Evolutionary conservation across 345 rosid genomes (phyloP), one percentile per base, ranked within the genome.

Genomic region (Turnera subulata): DNA sequence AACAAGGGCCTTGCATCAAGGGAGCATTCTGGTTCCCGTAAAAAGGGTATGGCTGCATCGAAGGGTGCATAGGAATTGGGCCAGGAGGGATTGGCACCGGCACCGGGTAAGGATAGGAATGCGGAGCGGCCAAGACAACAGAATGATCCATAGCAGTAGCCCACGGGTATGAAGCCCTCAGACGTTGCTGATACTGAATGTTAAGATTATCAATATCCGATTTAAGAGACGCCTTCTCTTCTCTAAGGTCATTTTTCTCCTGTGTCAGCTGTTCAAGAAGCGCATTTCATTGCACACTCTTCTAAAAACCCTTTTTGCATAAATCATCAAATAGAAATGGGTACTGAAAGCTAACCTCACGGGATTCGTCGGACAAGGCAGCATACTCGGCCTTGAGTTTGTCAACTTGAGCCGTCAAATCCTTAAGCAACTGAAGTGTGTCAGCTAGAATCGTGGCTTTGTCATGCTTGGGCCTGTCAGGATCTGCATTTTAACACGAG

Each of bases 181-280:
- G 50, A 56, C 95, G 76, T 53, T 88, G 98, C 68, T 88, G 96
- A 76, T 80, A 84, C 49, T 85, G 98, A 49, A 54, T 56, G 66
- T 81, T 85, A 33, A 91, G 90, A 71, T 60, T 80, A 67, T 84
- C 96, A 18, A 73, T 82, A 52, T 91, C 88, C 6, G 88, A 81
- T 72, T 80, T 91, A 4, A 91, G 69, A 55, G 88, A 81, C 6
- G 78, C 75, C 77, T 84, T 88, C 76, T 91, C 98, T 74, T 91
- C 98, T 78, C 84, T 76, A 33, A 91, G 78, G 57, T 88, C 92
- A 73, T 84, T 85, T 61, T 91, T 91, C 82, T 91, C 98, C 66
- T 81, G 88, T 0, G 82, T 88, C 79, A 91, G 63, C 96, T 91
- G 71, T 57, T 70, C 4, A 49, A 21, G 40, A 53, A 35, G 66